Evolutionary conservation across 1,139 yeast species (phyloP).

Genomic region (Pichia sp.): DNA sequence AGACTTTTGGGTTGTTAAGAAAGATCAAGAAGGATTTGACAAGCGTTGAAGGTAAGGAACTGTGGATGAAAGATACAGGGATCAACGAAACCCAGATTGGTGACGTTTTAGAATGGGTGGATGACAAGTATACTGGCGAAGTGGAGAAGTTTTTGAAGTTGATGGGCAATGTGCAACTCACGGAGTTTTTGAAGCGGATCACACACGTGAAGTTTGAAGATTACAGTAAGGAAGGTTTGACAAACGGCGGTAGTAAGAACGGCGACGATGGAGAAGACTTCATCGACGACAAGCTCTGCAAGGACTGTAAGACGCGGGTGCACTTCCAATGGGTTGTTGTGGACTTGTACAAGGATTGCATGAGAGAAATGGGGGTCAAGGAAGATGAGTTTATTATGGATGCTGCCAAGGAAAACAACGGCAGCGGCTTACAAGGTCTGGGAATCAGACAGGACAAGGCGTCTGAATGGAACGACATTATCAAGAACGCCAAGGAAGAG

Average conservation of each 20-base stretch:
- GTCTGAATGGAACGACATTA: conserved; percentile 12
- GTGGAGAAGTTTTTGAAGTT: conserved; percentile 2
- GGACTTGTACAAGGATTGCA: conserved; percentile 24
- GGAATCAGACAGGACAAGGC: conserved; percentile 12
- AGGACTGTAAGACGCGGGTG: conserved; percentile 32
- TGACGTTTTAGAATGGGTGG: conserved; percentile 9
- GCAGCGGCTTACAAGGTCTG: conserved; percentile 1
- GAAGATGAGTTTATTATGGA: neutral
- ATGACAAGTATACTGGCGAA: conserved; percentile 13
- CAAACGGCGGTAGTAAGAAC: too few relatives aligned
- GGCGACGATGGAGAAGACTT: conserved; percentile 12
- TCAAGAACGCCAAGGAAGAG: conserved; percentile 3
- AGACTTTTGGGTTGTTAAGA: conserved; percentile 31
- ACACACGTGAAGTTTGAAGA: conserved; percentile 2
- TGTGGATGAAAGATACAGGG: conserved; percentile 16
- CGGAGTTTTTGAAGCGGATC: neutral
- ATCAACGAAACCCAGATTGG: conserved; percentile 1
- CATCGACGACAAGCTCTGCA: conserved; percentile 32
- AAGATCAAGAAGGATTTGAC: conserved; percentile 26
- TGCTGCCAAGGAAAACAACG: neutral
- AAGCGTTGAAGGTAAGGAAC: conserved; percentile 8
- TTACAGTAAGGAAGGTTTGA: neutral
- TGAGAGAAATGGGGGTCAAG: neutral
- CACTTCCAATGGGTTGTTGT: conserved; percentile 34
- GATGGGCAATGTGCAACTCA: conserved; percentile 1